A percentile compares a stretch with the other conserved stretches of the same genome.
phyloP scores from a whole-genome alignment of 305 asterid species.

The Fraxinus albicans region DNA sequence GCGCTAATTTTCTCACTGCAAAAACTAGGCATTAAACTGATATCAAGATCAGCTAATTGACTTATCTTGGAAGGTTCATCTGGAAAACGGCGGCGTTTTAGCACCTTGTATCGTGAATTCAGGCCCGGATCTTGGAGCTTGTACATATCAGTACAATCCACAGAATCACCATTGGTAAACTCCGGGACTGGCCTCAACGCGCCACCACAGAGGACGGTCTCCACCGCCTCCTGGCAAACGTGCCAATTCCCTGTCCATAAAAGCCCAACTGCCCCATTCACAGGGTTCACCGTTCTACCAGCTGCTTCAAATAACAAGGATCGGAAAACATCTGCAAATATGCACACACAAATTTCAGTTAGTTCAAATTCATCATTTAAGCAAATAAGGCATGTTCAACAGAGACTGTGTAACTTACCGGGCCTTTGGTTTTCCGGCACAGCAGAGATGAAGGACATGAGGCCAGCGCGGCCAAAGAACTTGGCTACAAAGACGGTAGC shows the following conservation, averaged over 20 bases:
- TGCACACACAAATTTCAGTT: neutral
- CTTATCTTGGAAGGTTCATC: constrained; percentile 26
- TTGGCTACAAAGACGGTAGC: constrained; percentile 89
- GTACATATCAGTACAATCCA: constrained; percentile 25
- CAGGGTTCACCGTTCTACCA: constrained; percentile 58
- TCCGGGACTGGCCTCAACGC: constrained; percentile 40
- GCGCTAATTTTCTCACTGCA: constrained; percentile 8
- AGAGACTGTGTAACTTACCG: constrained; percentile 30
- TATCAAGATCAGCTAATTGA: constrained; percentile 46
- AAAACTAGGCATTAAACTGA: constrained; percentile 36
- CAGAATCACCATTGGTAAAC: constrained; percentile 33
- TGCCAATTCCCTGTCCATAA: constrained; percentile 56
- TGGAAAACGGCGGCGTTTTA: constrained; percentile 28
- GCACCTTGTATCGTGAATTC: constrained; percentile 14
- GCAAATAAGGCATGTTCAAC: neutral
- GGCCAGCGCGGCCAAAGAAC: constrained; percentile 90
- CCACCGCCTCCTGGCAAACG: constrained; percentile 64
- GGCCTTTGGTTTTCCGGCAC: constrained; percentile 71
- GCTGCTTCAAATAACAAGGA: constrained; percentile 60
- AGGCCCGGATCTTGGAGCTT: constrained; percentile 15
- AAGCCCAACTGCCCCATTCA: constrained; percentile 60
- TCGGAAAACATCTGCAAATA: constrained; percentile 47
- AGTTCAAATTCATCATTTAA: neutral
- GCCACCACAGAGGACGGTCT: constrained; percentile 57
- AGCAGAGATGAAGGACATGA: constrained; percentile 80